These are phyloP conservation scores for Xylaria sp. DNA, from an alignment of 2,329 filamentous ascomycete genomes.

Conservation along the genomic window DNA sequence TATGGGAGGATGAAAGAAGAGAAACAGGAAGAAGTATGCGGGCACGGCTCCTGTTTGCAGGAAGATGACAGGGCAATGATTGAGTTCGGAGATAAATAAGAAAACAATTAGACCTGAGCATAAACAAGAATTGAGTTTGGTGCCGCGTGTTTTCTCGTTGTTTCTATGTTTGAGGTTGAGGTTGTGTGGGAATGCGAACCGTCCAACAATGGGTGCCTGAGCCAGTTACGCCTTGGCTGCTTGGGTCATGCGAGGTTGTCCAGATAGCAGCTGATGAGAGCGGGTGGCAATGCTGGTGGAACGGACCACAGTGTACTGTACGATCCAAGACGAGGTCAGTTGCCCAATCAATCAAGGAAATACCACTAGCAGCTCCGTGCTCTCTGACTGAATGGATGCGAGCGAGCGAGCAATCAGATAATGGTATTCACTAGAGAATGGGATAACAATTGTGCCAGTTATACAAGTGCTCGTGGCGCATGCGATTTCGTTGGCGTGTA, in stretches of 20 bases:
- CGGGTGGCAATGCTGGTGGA: conserved; percentile 23
- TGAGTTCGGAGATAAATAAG: conserved; percentile 42
- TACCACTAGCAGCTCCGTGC: conserved; percentile 2
- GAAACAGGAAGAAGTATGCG: not conserved
- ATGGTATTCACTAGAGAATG: not conserved
- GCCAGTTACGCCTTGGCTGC: conserved; percentile 32
- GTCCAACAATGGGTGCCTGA: conserved; percentile 37
- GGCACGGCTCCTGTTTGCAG: conserved; percentile 5
- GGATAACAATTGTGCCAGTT: not conserved
- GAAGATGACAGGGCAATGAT: conserved; percentile 40
- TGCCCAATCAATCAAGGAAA: conserved; percentile 7
- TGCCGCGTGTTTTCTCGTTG: not conserved
- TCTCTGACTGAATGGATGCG: not conserved
- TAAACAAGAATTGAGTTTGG: conserved; percentile 22
- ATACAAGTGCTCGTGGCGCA: not conserved
- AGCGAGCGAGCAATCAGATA: too few relatives aligned
- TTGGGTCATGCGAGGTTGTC: conserved; percentile 32
- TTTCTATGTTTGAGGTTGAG: conserved; percentile 6
- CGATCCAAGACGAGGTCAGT: not conserved
- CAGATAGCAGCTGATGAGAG: conserved; percentile 23
- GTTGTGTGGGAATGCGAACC: conserved; percentile 36
- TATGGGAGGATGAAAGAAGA: conserved; percentile 3
- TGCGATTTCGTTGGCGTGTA: conserved; percentile 6
- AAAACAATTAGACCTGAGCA: conserved; percentile 15
- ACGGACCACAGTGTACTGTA: conserved; percentile 4